phyloP scores from a whole-genome alignment of 1,284 basidiomycete species.

The Ganoderma boninense region DNA sequence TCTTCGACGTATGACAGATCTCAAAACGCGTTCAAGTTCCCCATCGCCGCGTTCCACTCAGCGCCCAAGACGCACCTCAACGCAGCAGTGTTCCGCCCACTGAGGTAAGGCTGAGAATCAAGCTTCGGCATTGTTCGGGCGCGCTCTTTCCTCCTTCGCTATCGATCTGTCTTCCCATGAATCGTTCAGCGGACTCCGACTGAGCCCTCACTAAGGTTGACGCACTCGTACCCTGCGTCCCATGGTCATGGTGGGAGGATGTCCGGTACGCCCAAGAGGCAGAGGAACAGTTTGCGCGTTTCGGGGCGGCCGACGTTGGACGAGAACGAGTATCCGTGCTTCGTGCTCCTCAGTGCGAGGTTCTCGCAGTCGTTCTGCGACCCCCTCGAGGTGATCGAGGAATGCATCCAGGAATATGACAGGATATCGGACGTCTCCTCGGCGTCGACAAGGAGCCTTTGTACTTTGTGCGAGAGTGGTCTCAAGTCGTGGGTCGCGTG shows the following conservation, averaged over 20 bases:
- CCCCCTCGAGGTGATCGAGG: neutral
- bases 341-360: neutral
- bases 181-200: no score
- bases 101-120: no score
- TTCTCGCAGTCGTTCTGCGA: neutral
- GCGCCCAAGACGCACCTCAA: constrained; percentile 84
- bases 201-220: no score
- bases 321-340: neutral
- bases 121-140: no score
- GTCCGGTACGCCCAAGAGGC: neutral
- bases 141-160: no score
- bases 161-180: no score
- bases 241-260: neutral
- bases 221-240: neutral
- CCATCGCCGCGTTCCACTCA: constrained; percentile 87
- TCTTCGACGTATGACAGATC: constrained; percentile 47
- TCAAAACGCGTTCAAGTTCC: constrained; percentile 83
- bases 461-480: neutral
- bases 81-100: no score
- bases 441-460: neutral
- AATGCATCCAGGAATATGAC: neutral
- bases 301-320: no score
- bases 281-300: neutral
- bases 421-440: neutral
- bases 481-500: neutral